Conservation (phyloP, 352 stramenopile species). For the Blastocystis sp. region DNA sequence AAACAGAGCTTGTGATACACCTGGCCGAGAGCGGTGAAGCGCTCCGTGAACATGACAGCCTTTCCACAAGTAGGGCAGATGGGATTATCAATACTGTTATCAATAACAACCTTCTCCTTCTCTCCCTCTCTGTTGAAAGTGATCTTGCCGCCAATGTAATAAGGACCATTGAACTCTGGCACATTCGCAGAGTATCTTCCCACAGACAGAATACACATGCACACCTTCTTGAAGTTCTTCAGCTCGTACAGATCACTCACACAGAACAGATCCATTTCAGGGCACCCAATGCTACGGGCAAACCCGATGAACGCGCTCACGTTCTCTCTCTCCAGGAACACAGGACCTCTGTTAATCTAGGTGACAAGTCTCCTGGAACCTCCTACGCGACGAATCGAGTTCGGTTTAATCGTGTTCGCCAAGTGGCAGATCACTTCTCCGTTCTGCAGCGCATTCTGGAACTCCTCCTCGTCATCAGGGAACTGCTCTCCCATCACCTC, state of each 20-base stretch:
- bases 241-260: conserved; percentile 55
- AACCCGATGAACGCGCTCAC: conserved; percentile 20
- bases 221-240: conserved; percentile 57
- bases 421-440: conserved; percentile 29
- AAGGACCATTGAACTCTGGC: conserved; percentile 28
- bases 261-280: conserved; percentile 51
- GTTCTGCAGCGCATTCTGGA: conserved; percentile 40
- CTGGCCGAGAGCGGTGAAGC: conserved; percentile 26
- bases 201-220: conserved; percentile 29
- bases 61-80: conserved; percentile 37
- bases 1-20: conserved; percentile 53
- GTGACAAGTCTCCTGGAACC: not conserved
- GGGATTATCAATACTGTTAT: not conserved
- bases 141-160: conserved; percentile 36
- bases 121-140: conserved; percentile 10
- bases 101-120: not conserved
- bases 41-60: conserved; percentile 47
- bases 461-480: conserved; percentile 46
- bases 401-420: conserved; percentile 35
- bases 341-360: conserved; percentile 32
- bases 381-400: conserved; percentile 10
- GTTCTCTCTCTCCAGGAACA: conserved; percentile 46
- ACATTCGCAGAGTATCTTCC: conserved; percentile 15
- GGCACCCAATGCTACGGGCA: conserved; percentile 26
- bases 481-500: conserved; percentile 46